phyloP scores from a whole-genome alignment of 2,329 filamentous ascomycete genomes.

The Diaporthe velutina region DNA sequence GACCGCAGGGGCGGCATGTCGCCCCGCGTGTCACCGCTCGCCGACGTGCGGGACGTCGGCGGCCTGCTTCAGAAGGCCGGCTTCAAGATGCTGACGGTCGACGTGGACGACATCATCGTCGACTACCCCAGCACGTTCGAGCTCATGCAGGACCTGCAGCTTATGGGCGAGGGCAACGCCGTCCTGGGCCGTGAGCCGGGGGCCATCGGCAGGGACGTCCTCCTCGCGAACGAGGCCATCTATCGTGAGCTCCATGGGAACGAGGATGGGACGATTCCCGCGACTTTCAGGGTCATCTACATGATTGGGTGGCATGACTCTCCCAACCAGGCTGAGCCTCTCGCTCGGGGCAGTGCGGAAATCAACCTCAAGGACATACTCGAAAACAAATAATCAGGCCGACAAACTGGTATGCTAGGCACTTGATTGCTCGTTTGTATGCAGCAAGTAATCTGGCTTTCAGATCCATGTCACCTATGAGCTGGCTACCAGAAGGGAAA shows the following conservation, averaged over 20 bases:
- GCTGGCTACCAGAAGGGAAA: not conserved
- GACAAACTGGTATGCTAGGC: not conserved
- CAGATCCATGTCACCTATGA: not conserved
- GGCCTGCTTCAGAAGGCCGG: slow-evolving; percentile 87
- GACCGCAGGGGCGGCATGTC: slow-evolving; percentile 93
- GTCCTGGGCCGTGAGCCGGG: slow-evolving; percentile 88
- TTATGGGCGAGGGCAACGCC: slow-evolving; percentile 96
- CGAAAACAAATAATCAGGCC: slow-evolving; percentile 56
- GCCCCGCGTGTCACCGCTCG: slow-evolving; percentile 90
- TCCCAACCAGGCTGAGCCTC: slow-evolving; percentile 80
- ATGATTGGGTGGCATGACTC: slow-evolving; percentile 99
- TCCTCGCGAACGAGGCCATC: slow-evolving; percentile 89
- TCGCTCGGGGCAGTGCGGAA: slow-evolving; percentile 86
- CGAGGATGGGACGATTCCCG: slow-evolving; percentile 80
- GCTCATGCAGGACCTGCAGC: slow-evolving; percentile 92
- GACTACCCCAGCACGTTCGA: slow-evolving; percentile 92
- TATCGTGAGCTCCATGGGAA: slow-evolving; percentile 91
- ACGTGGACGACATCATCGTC: slow-evolving; percentile 96
- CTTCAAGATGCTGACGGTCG: slow-evolving; percentile 96
- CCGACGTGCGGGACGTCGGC: slow-evolving; percentile 92
- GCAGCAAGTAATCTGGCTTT: not conserved
- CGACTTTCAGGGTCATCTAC: slow-evolving; percentile 95
- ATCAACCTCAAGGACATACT: slow-evolving; percentile 89
- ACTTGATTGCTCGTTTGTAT: not conserved
- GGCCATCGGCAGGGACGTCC: slow-evolving; percentile 81